Conservation (phyloP, 176 grass and related monocot genomes). For the Melocanna baccifera region DNA sequence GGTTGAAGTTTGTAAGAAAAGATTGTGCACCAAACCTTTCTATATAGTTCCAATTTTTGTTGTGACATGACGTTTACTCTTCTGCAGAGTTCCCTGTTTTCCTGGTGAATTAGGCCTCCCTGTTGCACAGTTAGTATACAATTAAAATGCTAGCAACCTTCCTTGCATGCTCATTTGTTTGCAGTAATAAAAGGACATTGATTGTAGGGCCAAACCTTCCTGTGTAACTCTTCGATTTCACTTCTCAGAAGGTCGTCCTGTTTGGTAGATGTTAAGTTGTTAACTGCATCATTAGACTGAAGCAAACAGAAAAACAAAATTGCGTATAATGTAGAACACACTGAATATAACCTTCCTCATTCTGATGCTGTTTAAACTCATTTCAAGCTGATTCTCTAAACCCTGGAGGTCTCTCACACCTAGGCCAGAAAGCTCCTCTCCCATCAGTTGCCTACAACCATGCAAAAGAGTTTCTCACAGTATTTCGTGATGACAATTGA, state of each 20-base stretch:
- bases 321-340: background rate
- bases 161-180: background rate
- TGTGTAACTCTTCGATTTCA: background rate
- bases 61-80: conserved; percentile 3
- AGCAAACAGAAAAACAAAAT: background rate
- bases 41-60: conserved; percentile 45
- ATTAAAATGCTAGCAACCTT: background rate
- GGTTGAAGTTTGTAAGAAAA: conserved; percentile 10
- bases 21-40: conserved; percentile 36
- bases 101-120: conserved; percentile 15
- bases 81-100: conserved; percentile 20
- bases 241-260: background rate
- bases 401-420: conserved; percentile 23
- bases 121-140: background rate
- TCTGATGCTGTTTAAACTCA: conserved; percentile 23
- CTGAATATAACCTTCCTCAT: conserved; percentile 25
- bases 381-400: conserved; percentile 41
- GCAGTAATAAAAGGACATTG: background rate
- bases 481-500: background rate
- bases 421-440: conserved; percentile 35
- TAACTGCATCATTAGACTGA: background rate
- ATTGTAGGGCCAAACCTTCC: background rate
- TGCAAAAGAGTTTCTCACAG: background rate
- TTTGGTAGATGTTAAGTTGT: background rate
- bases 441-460: conserved; percentile 33